These are phyloP conservation scores for Piper longum DNA, from an alignment of 164 flowering plant genomes.

Conservation along the genomic window DNA sequence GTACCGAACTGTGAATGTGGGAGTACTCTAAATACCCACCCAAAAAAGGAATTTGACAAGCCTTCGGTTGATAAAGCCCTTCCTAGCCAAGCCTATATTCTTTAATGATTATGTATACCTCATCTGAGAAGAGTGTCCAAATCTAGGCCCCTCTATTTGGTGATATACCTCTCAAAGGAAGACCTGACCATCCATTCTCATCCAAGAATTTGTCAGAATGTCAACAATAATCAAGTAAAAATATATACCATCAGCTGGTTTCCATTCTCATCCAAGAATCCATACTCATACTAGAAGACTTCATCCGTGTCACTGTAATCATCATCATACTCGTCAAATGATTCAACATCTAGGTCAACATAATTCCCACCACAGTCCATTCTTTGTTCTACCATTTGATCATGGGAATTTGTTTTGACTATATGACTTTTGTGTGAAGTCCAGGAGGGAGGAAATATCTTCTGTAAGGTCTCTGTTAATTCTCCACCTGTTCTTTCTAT, in stretches of 20 bases:
- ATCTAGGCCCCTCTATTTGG: too few relatives aligned
- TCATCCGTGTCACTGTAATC: conserved; percentile 5
- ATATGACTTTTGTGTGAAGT: conserved; percentile 17
- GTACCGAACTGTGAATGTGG: too few relatives aligned
- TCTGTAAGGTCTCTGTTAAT: conserved; percentile 82
- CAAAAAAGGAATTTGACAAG: too few relatives aligned
- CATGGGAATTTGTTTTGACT: conserved; percentile 7
- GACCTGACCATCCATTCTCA: too few relatives aligned
- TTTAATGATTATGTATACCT: too few relatives aligned
- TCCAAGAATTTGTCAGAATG: too few relatives aligned
- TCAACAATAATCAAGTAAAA: background rate
- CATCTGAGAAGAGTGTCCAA: too few relatives aligned
- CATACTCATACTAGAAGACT: background rate
- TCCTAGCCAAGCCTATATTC: too few relatives aligned
- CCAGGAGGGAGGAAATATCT: conserved; percentile 98
- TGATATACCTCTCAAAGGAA: too few relatives aligned
- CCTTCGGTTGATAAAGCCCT: too few relatives aligned
- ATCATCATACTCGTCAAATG: background rate
- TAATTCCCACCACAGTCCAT: conserved; percentile 10
- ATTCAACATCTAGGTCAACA: conserved; percentile 7
- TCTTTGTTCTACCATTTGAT: conserved; percentile 18
- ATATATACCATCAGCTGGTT: background rate
- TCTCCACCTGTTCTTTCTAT: conserved; percentile 80
- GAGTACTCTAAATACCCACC: too few relatives aligned
- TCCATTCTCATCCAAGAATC: too few relatives aligned